Evolutionary conservation across 495 filamentous ascomycete species (phyloP).

Genomic region (Tuber aestivum): DNA sequence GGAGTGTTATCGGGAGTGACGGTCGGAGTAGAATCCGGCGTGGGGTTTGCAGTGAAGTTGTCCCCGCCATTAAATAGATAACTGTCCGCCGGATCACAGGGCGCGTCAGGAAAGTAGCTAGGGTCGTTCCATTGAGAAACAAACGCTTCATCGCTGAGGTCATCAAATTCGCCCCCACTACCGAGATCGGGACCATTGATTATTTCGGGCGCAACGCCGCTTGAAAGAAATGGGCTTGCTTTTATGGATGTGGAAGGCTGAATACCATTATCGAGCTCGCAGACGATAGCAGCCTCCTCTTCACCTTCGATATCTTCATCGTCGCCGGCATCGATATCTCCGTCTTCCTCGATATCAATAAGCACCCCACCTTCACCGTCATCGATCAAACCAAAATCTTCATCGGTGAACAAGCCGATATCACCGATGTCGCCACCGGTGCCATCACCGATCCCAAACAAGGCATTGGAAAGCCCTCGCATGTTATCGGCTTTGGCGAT

Average conservation of each 20-base stretch:
- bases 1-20: slow-evolving; percentile 32
- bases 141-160: slow-evolving; percentile 38
- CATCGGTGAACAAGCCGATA: slow-evolving; percentile 19
- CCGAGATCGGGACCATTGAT: slow-evolving; percentile 10
- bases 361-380: slow-evolving; percentile 26
- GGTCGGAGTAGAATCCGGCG: slow-evolving; percentile 31
- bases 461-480: not conserved
- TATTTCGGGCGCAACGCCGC: not conserved
- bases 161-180: slow-evolving; percentile 32
- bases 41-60: slow-evolving; percentile 31
- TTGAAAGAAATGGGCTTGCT: not conserved
- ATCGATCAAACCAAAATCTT: slow-evolving; percentile 18
- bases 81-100: slow-evolving; percentile 14
- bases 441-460: not conserved
- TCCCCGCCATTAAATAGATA: slow-evolving; percentile 24
- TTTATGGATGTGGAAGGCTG: not conserved
- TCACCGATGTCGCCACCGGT: slow-evolving; percentile 1
- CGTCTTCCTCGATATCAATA: slow-evolving; percentile 31
- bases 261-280: slow-evolving; percentile 12
- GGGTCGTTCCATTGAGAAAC: slow-evolving; percentile 35
- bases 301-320: slow-evolving; percentile 23
- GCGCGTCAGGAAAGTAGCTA: slow-evolving; percentile 30
- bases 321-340: slow-evolving; percentile 22
- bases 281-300: slow-evolving; percentile 5
- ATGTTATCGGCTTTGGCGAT: not conserved